Percentiles rank a stretch among this genome's conserved stretches.
These are phyloP conservation scores for Blastocystis sp. DNA, from an alignment of 352 stramenopile species.

Conservation along the genomic window DNA sequence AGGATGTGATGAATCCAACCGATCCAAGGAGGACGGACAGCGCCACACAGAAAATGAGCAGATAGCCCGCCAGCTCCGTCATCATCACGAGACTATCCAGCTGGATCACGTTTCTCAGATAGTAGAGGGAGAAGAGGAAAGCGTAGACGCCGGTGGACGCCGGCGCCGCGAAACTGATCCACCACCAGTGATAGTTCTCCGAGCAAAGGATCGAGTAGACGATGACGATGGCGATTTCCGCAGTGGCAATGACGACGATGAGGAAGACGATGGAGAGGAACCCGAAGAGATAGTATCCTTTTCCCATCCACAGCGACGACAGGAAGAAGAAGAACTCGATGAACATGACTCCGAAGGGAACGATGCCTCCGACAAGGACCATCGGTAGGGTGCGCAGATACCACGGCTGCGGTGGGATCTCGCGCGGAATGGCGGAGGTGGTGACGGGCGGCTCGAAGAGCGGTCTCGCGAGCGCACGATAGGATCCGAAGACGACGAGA, in stretches of 20 bases:
- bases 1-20: slow-evolving; percentile 86
- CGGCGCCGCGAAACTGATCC: slow-evolving; percentile 90
- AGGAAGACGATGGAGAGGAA: slow-evolving; percentile 95
- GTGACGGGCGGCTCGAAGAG: slow-evolving; percentile 78
- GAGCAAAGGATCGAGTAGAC: slow-evolving; percentile 98
- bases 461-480: slow-evolving; percentile 89
- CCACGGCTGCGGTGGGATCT: slow-evolving; percentile 93
- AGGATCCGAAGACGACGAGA: slow-evolving; percentile 92
- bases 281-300: slow-evolving; percentile 97
- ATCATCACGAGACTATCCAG: slow-evolving; percentile 28
- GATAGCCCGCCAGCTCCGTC: slow-evolving; percentile 37
- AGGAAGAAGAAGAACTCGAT: slow-evolving; percentile 99
- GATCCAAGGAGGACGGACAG: slow-evolving; percentile 87
- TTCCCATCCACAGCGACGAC: slow-evolving; percentile 87
- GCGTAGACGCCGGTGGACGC: slow-evolving; percentile 90
- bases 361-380: slow-evolving; percentile 83
- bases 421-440: slow-evolving; percentile 90
- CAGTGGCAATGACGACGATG: slow-evolving; percentile 92
- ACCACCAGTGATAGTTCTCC: slow-evolving; percentile 99
- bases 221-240: slow-evolving; percentile 97
- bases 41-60: slow-evolving; percentile 81
- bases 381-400: slow-evolving; percentile 87
- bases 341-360: slow-evolving; percentile 97
- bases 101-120: slow-evolving; percentile 68
- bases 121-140: slow-evolving; percentile 95